A percentile compares a stretch with the other conserved stretches of the same genome.
phyloP scores from a whole-genome alignment of 805 yeast genomes.

The Lipomyces chichibuensis region DNA sequence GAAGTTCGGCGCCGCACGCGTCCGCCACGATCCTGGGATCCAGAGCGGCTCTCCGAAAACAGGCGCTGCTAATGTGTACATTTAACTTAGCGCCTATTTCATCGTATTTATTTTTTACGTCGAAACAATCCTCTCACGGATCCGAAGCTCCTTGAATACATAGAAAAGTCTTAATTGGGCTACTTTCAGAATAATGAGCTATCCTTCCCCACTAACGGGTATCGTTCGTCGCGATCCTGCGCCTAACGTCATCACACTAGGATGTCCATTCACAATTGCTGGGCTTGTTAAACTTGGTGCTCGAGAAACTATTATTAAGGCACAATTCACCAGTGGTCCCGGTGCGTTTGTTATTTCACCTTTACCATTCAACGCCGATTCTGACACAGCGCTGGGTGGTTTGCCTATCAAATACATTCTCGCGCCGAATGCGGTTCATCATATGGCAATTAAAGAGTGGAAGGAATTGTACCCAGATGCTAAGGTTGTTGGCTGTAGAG shows the following conservation, averaged over 20 bases:
- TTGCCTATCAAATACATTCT: constrained; percentile 47
- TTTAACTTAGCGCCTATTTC: too few relatives aligned
- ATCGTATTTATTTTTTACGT: too few relatives aligned
- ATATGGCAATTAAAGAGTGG: constrained; percentile 61
- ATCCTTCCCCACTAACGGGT: not conserved
- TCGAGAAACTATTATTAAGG: constrained; percentile 21
- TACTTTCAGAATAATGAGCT: not conserved
- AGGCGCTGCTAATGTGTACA: too few relatives aligned
- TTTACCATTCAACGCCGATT: constrained; percentile 11
- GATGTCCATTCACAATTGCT: constrained; percentile 19
- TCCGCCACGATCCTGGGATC: too few relatives aligned
- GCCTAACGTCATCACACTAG: constrained; percentile 6
- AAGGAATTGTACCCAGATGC: constrained; percentile 55
- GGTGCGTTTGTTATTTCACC: constrained; percentile 20
- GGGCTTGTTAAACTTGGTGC: constrained; percentile 23
- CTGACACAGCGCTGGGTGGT: constrained; percentile 9
- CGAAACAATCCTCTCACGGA: too few relatives aligned
- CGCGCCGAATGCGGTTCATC: constrained; percentile 67
- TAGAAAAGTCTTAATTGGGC: too few relatives aligned
- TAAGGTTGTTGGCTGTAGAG: constrained; percentile 59
- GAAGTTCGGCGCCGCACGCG: too few relatives aligned
- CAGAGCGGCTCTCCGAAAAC: too few relatives aligned
- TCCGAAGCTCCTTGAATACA: too few relatives aligned
- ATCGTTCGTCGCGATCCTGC: constrained; percentile 8
- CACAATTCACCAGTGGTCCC: constrained; percentile 17